These are phyloP conservation scores for Trichoderma lentiforme DNA, from an alignment of 2,329 filamentous ascomycete species.

Conservation along the genomic window DNA sequence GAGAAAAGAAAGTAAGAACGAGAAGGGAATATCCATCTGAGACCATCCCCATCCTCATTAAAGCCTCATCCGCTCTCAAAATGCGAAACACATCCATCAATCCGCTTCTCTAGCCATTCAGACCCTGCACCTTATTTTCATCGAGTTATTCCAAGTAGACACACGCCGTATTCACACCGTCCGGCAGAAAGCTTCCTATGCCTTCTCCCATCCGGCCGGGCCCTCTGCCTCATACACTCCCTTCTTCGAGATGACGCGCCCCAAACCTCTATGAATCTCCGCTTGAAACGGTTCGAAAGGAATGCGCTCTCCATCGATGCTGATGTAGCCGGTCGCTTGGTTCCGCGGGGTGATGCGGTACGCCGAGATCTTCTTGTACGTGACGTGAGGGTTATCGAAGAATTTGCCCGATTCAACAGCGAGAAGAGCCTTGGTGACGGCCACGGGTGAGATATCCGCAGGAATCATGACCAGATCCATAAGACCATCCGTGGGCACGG, in stretches of 20 bases:
- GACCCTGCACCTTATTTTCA: neutral
- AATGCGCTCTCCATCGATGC: slow-evolving; percentile 85
- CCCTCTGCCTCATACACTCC: slow-evolving; percentile 68
- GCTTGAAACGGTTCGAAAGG: slow-evolving; percentile 89
- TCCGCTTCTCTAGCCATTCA: no score
- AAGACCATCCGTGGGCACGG: slow-evolving; percentile 77
- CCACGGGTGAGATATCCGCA: slow-evolving; percentile 66
- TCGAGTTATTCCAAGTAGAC: neutral
- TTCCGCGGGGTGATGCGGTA: slow-evolving; percentile 79
- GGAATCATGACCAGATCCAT: slow-evolving; percentile 82
- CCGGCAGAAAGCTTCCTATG: slow-evolving; percentile 7
- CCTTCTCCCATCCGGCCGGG: slow-evolving; percentile 49
- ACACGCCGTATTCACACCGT: neutral
- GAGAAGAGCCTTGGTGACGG: slow-evolving; percentile 66
- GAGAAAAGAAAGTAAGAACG: neutral
- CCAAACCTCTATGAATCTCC: slow-evolving; percentile 79
- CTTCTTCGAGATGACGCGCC: slow-evolving; percentile 76
- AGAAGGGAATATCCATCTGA: neutral
- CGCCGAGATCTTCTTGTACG: slow-evolving; percentile 80
- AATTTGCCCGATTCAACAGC: slow-evolving; percentile 70
- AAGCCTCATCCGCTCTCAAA: neutral
- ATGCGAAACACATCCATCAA: neutral
- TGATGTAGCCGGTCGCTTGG: slow-evolving; percentile 76
- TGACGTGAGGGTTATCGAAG: slow-evolving; percentile 74
- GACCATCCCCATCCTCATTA: neutral